Evolutionary conservation across 2,329 filamentous ascomycete genomes (phyloP).

Genomic region (Trichoderma hamatum): DNA sequence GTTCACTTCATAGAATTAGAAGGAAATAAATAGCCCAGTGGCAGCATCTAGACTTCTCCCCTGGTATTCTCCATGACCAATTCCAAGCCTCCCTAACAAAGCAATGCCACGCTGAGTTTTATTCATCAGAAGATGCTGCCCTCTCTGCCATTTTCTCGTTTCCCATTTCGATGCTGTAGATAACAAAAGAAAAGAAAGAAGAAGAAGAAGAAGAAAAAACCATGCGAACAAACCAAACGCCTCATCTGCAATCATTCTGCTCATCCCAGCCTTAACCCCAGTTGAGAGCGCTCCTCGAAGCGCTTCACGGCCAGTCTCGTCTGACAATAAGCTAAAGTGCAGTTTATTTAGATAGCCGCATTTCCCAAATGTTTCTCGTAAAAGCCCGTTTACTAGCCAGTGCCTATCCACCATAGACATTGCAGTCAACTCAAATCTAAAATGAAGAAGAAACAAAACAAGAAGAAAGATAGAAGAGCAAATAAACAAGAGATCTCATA

Average conservation of each 20-base stretch:
- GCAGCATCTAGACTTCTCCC: background rate
- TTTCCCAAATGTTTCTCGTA: background rate
- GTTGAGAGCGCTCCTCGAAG: background rate
- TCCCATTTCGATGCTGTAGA: background rate
- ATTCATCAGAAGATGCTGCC: background rate
- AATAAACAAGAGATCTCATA: background rate
- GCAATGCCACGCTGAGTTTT: background rate
- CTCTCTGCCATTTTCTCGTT: background rate
- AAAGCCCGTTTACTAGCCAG: background rate
- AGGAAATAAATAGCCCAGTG: background rate
- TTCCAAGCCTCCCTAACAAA: background rate
- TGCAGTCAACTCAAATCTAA: background rate
- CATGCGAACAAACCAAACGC: background rate
- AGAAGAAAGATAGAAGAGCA: background rate
- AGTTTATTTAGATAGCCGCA: background rate
- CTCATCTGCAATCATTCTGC: background rate
- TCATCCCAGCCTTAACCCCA: background rate
- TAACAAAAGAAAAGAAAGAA: too few relatives aligned
- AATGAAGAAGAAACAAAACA: background rate
- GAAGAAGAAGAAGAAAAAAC: background rate
- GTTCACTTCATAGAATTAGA: background rate
- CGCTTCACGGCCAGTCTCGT: background rate
- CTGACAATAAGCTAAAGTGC: background rate
- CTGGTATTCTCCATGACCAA: background rate
- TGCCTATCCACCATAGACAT: conserved; percentile 6